A percentile compares a stretch with the other conserved stretches of the same genome.
phyloP scores from a whole-genome alignment of 441 rosid genomes.

The Rhodomyrtus psidioides region DNA sequence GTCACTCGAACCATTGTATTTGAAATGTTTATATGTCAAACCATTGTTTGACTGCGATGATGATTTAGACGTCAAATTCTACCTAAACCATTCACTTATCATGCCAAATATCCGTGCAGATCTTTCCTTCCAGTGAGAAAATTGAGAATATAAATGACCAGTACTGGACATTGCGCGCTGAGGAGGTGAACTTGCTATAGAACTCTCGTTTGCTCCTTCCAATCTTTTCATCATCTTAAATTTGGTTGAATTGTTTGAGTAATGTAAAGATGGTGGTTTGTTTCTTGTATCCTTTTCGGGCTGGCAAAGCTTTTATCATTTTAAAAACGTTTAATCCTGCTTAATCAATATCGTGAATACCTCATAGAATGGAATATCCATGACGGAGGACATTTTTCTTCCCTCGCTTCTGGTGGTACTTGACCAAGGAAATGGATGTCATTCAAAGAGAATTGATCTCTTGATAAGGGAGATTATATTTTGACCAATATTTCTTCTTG shows the following conservation, averaged over 20 bases:
- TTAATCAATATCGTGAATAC: neutral
- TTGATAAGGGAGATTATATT: neutral
- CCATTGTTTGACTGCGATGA: neutral
- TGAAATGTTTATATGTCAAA: neutral
- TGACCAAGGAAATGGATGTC: neutral
- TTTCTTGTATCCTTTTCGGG: neutral
- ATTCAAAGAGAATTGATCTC: neutral
- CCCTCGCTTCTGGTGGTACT: neutral
- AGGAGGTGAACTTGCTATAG: constrained; percentile 52
- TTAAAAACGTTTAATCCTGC: neutral
- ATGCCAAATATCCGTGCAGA: constrained; percentile 36
- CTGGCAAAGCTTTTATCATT: neutral
- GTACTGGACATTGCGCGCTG: constrained; percentile 97
- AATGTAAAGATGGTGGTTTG: neutral
- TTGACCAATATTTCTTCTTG: neutral
- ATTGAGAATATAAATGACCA: constrained; percentile 99
- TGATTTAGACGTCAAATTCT: neutral
- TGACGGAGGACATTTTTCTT: neutral
- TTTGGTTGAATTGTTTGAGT: neutral
- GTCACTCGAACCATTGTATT: neutral
- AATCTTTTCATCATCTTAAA: neutral
- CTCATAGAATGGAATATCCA: neutral
- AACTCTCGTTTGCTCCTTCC: neutral
- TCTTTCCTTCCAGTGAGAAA: constrained; percentile 68
- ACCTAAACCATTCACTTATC: neutral